Evolutionary conservation across 31 red algal species (phyloP).

Genomic region (Odonthalia washingtoniensis): DNA sequence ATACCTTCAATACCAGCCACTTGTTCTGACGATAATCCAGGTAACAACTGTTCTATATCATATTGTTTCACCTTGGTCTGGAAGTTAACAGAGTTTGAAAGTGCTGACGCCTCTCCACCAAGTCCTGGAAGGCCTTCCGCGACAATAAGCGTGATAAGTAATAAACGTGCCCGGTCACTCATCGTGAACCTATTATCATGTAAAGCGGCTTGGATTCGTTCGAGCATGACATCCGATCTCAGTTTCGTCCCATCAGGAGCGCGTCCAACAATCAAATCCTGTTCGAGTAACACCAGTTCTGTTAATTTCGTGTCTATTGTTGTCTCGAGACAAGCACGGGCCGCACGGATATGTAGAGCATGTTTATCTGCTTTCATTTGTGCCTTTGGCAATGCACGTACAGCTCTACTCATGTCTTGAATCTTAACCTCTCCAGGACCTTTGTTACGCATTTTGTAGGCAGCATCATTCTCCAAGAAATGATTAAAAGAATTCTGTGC

Average conservation of each 20-base stretch:
- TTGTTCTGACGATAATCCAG: constrained; percentile 13
- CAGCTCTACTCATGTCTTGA: constrained; percentile 79
- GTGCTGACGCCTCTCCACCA: constrained; percentile 62
- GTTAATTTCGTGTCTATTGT: constrained; percentile 52
- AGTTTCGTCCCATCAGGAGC: constrained; percentile 67
- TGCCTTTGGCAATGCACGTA: constrained; percentile 66
- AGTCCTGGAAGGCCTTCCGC: constrained; percentile 55
- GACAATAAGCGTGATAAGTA: constrained; percentile 64
- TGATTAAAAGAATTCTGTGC: constrained; percentile 54
- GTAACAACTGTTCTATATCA: constrained; percentile 18
- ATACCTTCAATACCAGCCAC: constrained; percentile 52
- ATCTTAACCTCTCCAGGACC: constrained; percentile 60
- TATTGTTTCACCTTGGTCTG: constrained; percentile 40
- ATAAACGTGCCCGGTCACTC: constrained; percentile 39
- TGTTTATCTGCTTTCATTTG: constrained; percentile 68
- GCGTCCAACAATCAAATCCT: constrained; percentile 81
- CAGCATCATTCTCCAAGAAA: constrained; percentile 62
- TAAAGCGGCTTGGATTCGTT: constrained; percentile 44
- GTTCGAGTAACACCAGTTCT: constrained; percentile 69
- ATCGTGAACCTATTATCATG: constrained; percentile 49
- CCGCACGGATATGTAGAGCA: constrained; percentile 76
- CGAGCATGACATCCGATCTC: constrained; percentile 53
- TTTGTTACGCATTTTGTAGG: constrained; percentile 75
- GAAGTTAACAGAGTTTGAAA: constrained; percentile 62
- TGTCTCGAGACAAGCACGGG: constrained; percentile 55